Evolutionary conservation across 331 rosid species (phyloP).

Genomic region (Cydonia oblonga): DNA sequence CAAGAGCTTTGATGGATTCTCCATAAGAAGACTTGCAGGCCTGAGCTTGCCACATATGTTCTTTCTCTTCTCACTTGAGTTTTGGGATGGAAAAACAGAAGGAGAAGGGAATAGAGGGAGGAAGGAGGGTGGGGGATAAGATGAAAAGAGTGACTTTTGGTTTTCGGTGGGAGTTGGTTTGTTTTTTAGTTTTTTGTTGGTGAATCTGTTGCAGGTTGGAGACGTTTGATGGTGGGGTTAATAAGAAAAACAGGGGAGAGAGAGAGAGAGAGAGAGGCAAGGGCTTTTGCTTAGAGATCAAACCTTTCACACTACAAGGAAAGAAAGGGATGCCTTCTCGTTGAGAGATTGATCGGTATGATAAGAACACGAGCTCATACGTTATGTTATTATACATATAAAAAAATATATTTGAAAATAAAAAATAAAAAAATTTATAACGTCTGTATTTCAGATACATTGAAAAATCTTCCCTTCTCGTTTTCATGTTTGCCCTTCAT

Average conservation of each 20-base stretch:
- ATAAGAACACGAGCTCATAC: too few species aligned
- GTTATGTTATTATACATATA: too few species aligned
- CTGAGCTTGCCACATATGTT: slow-evolving; percentile 51
- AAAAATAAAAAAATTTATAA: too few species aligned
- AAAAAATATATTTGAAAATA: accelerated
- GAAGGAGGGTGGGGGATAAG: neutral
- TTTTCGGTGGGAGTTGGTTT: neutral
- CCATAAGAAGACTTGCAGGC: slow-evolving; percentile 29
- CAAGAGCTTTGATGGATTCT: slow-evolving; percentile 65
- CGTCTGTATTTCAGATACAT: too few species aligned
- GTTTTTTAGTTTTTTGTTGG: neutral
- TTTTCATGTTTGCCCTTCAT: neutral
- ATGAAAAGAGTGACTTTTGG: neutral
- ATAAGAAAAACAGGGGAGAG: neutral
- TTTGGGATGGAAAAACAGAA: neutral
- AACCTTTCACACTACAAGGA: slow-evolving; percentile 25
- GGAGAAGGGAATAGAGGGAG: neutral
- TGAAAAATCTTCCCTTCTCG: neutral
- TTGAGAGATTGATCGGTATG: too few species aligned
- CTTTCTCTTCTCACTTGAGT: neutral
- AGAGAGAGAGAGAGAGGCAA: neutral
- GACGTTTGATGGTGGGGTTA: slow-evolving; percentile 13
- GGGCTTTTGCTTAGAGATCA: slow-evolving; percentile 32
- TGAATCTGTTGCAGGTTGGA: slow-evolving; percentile 7
- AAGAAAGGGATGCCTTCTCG: slow-evolving; percentile 49